A percentile compares a stretch with the other conserved stretches of the same genome.
phyloP scores from a whole-genome alignment of 371 early-diverging fungal genomes.

The Amoeboaphelidium protococcarum region DNA sequence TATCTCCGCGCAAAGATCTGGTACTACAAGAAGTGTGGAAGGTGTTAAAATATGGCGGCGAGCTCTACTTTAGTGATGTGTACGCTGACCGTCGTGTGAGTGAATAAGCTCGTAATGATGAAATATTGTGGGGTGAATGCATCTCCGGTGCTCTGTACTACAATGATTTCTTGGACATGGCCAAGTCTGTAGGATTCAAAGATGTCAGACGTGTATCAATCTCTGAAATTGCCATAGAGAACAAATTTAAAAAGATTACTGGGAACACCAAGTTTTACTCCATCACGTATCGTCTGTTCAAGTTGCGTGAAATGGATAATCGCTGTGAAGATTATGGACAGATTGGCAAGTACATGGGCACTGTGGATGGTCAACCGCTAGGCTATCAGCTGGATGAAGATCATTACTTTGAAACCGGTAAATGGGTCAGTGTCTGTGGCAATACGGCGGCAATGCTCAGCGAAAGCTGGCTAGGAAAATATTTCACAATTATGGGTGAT shows the following conservation, averaged over 20 bases:
- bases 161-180: constrained; percentile 14
- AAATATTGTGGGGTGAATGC: constrained; percentile 16
- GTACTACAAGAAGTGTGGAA: too few species aligned
- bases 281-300: constrained; percentile 18
- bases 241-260: constrained; percentile 14
- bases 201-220: constrained; percentile 13
- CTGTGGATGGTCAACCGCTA: constrained; percentile 13
- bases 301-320: constrained; percentile 14
- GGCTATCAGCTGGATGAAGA: constrained; percentile 9
- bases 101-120: constrained; percentile 13
- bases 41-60: too few species aligned
- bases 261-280: constrained; percentile 16
- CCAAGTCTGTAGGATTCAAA: constrained; percentile 14
- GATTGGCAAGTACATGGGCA: constrained; percentile 15
- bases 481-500: constrained; percentile 15
- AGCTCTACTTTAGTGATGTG: constrained; percentile 19
- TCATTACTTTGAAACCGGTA: constrained; percentile 12
- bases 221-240: constrained; percentile 12
- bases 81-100: constrained; percentile 17
- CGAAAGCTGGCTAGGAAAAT: constrained; percentile 13
- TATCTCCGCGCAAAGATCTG: too few species aligned
- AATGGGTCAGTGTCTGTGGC: constrained; percentile 12
- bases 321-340: constrained; percentile 17
- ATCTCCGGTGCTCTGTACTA: constrained; percentile 16
- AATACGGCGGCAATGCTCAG: constrained; percentile 15